Evolutionary conservation across 2,329 filamentous ascomycete species (phyloP).

Genomic region (Pseudogymnoascus sp.): DNA sequence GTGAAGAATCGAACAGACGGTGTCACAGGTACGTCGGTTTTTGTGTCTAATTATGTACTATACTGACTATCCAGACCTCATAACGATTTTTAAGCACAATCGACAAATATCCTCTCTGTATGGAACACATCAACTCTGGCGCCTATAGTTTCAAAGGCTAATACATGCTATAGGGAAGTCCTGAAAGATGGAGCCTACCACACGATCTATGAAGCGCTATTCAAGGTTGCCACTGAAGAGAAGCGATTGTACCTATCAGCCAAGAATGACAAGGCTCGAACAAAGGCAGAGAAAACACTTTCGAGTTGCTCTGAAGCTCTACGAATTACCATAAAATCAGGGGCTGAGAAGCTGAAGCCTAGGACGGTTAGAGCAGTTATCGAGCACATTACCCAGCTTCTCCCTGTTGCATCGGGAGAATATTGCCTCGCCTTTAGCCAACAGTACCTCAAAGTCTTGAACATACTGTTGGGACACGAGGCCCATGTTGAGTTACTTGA

Average conservation of each 20-base stretch:
- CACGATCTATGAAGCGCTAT: conserved; percentile 73
- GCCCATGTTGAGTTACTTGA: conserved; percentile 76
- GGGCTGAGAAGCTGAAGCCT: conserved; percentile 58
- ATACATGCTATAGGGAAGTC: conserved; percentile 23
- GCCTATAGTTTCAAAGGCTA: conserved; percentile 12
- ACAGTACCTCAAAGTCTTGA: conserved; percentile 73
- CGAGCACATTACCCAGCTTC: conserved; percentile 72
- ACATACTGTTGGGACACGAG: conserved; percentile 61
- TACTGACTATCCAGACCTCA: conserved; percentile 22
- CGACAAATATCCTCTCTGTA: conserved; percentile 25
- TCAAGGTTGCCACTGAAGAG: conserved; percentile 61
- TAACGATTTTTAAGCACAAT: conserved; percentile 24
- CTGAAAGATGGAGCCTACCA: conserved; percentile 76
- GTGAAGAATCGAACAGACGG: conserved; percentile 14
- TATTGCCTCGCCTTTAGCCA: conserved; percentile 64
- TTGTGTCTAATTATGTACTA: not conserved
- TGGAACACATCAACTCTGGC: not conserved
- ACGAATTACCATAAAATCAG: conserved; percentile 64
- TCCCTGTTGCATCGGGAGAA: conserved; percentile 55
- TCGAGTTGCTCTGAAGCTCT: conserved; percentile 64
- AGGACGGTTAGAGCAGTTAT: conserved; percentile 76
- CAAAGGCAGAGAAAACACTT: conserved; percentile 50
- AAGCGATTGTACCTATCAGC: conserved; percentile 56
- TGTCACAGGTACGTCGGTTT: conserved; percentile 13
- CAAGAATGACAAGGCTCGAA: conserved; percentile 45